Evolutionary conservation across 257 asterid genomes (phyloP).

Genomic region (Solanum okadae): DNA sequence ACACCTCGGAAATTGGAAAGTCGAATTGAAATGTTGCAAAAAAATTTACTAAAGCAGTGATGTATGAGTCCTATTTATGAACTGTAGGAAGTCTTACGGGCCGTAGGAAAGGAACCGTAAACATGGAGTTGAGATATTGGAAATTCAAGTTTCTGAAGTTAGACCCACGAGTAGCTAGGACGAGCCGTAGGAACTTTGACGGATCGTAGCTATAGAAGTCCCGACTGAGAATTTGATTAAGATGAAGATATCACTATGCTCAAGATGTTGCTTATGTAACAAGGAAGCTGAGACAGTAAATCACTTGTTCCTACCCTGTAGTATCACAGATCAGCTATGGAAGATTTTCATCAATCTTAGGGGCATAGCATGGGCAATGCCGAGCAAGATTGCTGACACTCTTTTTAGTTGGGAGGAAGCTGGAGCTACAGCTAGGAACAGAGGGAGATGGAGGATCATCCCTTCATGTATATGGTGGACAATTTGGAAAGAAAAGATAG

Average conservation of each 20-base stretch:
- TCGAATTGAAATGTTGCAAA: too few species aligned
- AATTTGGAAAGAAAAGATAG: background rate
- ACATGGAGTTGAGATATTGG: too few species aligned
- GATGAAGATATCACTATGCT: background rate
- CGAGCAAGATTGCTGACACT: background rate
- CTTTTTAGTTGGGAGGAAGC: background rate
- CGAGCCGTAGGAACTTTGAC: too few species aligned
- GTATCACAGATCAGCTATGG: background rate
- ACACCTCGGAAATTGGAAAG: too few species aligned
- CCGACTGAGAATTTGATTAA: background rate
- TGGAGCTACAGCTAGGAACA: background rate
- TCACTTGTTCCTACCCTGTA: background rate
- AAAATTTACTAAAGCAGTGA: too few species aligned
- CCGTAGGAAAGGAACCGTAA: too few species aligned
- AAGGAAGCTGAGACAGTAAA: background rate
- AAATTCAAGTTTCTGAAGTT: too few species aligned
- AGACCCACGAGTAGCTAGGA: too few species aligned
- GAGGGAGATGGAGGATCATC: background rate
- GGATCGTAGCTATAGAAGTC: background rate
- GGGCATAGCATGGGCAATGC: background rate
- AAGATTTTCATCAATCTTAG: background rate
- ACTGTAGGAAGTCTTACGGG: too few species aligned
- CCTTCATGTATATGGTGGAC: background rate
- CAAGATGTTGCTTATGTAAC: background rate
- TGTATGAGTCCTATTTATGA: too few species aligned